Percentiles rank a stretch among this genome's conserved stretches.
Evolutionary conservation across 1,139 yeast species (phyloP).

Genomic region (Suhomyces yuchorum): DNA sequence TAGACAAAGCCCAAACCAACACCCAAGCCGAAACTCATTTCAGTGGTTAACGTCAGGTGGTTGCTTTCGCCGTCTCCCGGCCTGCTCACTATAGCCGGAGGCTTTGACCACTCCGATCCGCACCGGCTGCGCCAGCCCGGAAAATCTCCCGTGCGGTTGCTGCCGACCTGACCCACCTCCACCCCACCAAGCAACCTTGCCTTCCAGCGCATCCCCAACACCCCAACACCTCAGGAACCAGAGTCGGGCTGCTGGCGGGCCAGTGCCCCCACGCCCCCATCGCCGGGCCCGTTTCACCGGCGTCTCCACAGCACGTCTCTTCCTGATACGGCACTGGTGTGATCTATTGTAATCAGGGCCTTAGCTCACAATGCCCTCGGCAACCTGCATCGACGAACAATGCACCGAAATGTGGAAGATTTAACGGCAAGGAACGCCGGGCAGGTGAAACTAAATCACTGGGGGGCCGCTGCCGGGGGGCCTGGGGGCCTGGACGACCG

Average conservation of each 20-base stretch:
- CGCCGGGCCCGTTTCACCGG: neutral
- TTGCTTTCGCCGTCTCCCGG: too few relatives aligned
- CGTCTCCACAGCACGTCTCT: neutral
- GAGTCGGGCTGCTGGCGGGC: neutral
- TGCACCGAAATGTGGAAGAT: slow-evolving; percentile 1
- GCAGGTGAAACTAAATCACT: neutral
- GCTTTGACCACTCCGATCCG: too few relatives aligned
- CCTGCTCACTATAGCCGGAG: too few relatives aligned
- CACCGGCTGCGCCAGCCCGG: too few relatives aligned
- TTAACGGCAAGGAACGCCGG: slow-evolving; percentile 1
- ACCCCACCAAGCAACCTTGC: too few relatives aligned
- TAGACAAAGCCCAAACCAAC: too few relatives aligned
- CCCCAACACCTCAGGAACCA: neutral
- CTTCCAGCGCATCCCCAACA: too few relatives aligned
- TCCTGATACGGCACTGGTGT: neutral
- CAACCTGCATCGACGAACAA: slow-evolving; percentile 2
- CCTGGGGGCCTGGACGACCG: neutral
- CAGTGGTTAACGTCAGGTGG: too few relatives aligned
- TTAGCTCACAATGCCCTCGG: neutral
- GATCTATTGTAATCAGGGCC: slow-evolving; percentile 1
- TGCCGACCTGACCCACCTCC: too few relatives aligned
- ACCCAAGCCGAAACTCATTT: too few relatives aligned
- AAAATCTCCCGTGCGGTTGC: too few relatives aligned
- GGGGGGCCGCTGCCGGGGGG: too few relatives aligned
- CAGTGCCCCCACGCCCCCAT: neutral